Base-by-base conservation (phyloP, 768 basidiomycete genomes). In the Hirschioporus abietinus region DNA sequence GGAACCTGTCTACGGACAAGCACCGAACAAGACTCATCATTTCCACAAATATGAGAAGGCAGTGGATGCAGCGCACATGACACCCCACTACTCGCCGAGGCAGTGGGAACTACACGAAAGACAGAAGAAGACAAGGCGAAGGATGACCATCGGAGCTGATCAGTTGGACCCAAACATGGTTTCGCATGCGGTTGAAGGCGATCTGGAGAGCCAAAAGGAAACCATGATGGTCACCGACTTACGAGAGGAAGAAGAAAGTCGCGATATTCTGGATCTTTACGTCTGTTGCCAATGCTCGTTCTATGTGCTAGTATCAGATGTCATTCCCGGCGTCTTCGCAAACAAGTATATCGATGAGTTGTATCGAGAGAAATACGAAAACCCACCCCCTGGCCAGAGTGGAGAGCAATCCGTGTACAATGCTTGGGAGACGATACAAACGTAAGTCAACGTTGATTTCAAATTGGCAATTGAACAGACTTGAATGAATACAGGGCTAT, bases 211-310 rank as follows among this genome's bases (percentile, higher is more conserved):
- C n/a, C 35, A 68, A 61, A 67, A 35, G 24, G 77, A 77, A 20
- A 78, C 74, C 64, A 68, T 70, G 62, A 76, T 72, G 67, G 76
- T 77, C n/a, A 76, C 79, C 18, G 67, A 67, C 42, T 67, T 64
- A n/a, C 66, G 65, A 26, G 68, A 75, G 23, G 70, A 71, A 30
- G 83, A 82, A 26, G 78, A 79, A 42, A 81, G 83, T 70, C 87
- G 84, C 25, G 85, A 82, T 66, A 74, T 90, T 30, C 78, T 94
- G 58, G 91, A 94, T 74, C 80, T 93, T 30, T 94, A 90, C 72
- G 79, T 93, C 60, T 95, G 93, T 74, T 94, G 93, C 72, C 92
- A 93, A 72, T 95, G 93, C 75, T 88, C 87, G 25, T 76, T 89
- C 69, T 91, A 89, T 72, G 86, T 88, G 70, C 80, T 92, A 52